Evolutionary conservation across 2,329 filamentous ascomycete genomes (phyloP).

Genomic region (Neonectria punicea): DNA sequence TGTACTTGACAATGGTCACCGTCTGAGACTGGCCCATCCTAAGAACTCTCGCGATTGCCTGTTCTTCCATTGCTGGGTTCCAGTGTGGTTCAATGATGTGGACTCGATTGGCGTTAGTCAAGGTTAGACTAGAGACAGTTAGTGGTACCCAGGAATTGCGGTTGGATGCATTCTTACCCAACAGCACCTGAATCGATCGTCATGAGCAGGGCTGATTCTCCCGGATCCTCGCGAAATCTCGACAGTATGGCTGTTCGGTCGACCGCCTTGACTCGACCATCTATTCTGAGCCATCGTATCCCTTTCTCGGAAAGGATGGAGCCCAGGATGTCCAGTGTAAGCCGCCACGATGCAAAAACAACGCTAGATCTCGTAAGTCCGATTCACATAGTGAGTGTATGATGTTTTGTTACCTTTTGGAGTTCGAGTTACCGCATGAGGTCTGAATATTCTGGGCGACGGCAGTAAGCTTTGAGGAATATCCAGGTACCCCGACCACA

Average conservation of each 20-base stretch:
- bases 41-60: background rate
- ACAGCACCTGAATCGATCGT: conserved; percentile 2
- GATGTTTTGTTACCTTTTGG: background rate
- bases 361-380: background rate
- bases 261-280: background rate
- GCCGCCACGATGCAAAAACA: background rate
- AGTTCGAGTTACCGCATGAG: background rate
- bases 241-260: background rate
- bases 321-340: background rate
- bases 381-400: background rate
- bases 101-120: background rate
- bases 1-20: background rate
- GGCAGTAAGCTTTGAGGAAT: background rate
- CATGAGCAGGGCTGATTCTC: background rate
- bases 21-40: conserved; percentile 1
- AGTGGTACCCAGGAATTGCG: background rate
- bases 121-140: background rate
- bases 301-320: background rate
- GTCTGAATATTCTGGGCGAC: background rate
- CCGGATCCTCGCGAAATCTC: background rate
- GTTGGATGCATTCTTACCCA: background rate
- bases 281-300: background rate
- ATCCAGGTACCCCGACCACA: background rate
- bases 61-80: background rate
- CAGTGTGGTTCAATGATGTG: background rate